These are phyloP conservation scores for Sarcomyxa edulis DNA, from an alignment of 768 basidiomycete species.

Conservation along the genomic window DNA sequence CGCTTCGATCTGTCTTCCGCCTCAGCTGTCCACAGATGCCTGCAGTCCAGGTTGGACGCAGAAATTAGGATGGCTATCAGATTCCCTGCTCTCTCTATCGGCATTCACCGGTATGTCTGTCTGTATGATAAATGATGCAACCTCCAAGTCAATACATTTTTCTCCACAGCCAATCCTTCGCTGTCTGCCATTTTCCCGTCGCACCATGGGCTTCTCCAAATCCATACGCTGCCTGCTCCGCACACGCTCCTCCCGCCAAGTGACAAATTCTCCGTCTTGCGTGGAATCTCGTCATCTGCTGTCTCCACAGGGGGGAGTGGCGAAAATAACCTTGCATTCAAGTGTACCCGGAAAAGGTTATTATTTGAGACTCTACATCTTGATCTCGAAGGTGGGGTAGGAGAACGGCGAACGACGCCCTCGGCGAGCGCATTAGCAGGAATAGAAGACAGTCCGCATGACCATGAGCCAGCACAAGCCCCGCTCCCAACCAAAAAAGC, in stretches of 20 bases:
- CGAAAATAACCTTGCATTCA: slow-evolving; percentile 96
- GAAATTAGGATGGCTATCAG: slow-evolving; percentile 75
- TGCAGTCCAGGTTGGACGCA: slow-evolving; percentile 72
- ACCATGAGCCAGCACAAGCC: slow-evolving; percentile 7
- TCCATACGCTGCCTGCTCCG: slow-evolving; percentile 71
- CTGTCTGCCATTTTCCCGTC: slow-evolving; percentile 70
- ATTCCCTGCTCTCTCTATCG: slow-evolving; percentile 66
- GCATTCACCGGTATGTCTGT: slow-evolving; percentile 70
- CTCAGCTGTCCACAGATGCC: slow-evolving; percentile 51
- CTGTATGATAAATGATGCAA: slow-evolving; percentile 4
- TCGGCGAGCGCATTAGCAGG: slow-evolving; percentile 16
- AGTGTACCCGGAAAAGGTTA: slow-evolving; percentile 81
- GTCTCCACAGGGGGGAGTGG: slow-evolving; percentile 58
- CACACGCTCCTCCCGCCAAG: slow-evolving; percentile 74
- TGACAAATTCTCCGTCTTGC: slow-evolving; percentile 76
- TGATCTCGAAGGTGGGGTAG: slow-evolving; percentile 80
- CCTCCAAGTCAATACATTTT: slow-evolving; percentile 1
- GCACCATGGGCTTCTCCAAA: slow-evolving; percentile 80
- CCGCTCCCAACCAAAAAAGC: slow-evolving; percentile 8
- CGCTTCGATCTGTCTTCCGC: slow-evolving; percentile 62
- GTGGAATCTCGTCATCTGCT: slow-evolving; percentile 64
- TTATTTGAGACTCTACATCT: slow-evolving; percentile 90
- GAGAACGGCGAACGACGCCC: slow-evolving; percentile 65
- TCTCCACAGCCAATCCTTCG: slow-evolving; percentile 63
- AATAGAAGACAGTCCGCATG: slow-evolving; percentile 10